Percentiles rank a stretch among this genome's conserved stretches.
These are phyloP conservation scores for Detonula confervacea DNA, from an alignment of 352 stramenopile genomes.

Conservation along the genomic window DNA sequence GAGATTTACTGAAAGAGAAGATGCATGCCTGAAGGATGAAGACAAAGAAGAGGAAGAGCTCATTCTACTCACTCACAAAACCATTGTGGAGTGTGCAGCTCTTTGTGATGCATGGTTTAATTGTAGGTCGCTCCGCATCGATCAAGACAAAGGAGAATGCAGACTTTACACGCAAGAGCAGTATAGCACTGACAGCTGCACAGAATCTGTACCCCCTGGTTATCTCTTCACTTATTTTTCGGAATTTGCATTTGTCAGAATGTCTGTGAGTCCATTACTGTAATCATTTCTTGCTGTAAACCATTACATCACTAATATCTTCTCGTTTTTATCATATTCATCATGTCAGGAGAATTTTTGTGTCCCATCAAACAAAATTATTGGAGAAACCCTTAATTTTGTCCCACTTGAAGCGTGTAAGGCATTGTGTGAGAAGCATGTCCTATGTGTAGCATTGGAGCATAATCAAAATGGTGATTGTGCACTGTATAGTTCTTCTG, in stretches of 20 bases:
- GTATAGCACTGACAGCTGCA: constrained; percentile 6
- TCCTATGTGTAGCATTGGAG: constrained; percentile 23
- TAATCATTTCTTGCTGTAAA: too few species aligned
- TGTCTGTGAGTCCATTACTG: too few species aligned
- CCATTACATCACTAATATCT: too few species aligned
- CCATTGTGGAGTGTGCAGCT: constrained; percentile 25
- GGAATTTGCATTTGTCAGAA: constrained; percentile 24
- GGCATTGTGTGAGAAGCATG: constrained; percentile 24
- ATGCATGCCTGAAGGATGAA: constrained; percentile 32
- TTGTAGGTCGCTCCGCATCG: constrained; percentile 28
- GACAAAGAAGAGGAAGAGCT: too few species aligned
- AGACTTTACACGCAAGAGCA: constrained; percentile 21
- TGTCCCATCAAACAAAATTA: constrained; percentile 26
- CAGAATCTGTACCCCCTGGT: background rate
- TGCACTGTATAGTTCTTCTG: constrained; percentile 24
- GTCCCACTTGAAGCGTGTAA: constrained; percentile 34
- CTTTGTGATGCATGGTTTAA: constrained; percentile 31
- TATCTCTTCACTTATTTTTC: constrained; percentile 22
- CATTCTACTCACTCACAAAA: constrained; percentile 12
- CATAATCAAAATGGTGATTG: constrained; percentile 25
- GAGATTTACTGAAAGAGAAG: constrained; percentile 6
- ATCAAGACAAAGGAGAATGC: constrained; percentile 24
- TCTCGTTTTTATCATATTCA: too few species aligned
- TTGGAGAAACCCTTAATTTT: constrained; percentile 8
- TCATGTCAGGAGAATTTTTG: constrained; percentile 44